Conservation (phyloP, 106 monocot species). For the Allium cepa region DNA sequence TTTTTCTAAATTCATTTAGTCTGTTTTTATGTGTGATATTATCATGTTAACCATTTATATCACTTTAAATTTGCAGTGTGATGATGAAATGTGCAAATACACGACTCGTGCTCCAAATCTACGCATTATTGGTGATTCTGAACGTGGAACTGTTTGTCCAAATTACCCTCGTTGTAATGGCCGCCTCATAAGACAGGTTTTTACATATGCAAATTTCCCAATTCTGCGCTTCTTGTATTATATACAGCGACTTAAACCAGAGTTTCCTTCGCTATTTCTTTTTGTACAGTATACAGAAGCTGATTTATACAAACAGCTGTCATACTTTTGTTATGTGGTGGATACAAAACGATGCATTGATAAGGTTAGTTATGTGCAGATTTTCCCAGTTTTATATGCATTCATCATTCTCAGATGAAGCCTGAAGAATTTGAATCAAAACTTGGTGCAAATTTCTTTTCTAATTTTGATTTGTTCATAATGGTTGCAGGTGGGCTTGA, state of each 20-base stretch:
- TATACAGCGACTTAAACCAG: background rate
- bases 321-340: constrained; percentile 71
- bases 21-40: background rate
- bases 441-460: background rate
- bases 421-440: background rate
- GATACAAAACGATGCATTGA: constrained; percentile 52
- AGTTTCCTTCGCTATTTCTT: background rate
- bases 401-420: background rate
- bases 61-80: constrained; percentile 41
- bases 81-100: constrained; percentile 84
- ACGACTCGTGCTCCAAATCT: constrained; percentile 60
- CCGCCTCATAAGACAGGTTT: constrained; percentile 70
- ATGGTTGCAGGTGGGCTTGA: constrained; percentile 49
- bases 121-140: constrained; percentile 75
- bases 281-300: constrained; percentile 74
- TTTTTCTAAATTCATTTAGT: too few relatives aligned
- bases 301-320: constrained; percentile 88
- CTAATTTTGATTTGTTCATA: background rate
- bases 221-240: background rate
- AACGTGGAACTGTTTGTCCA: constrained; percentile 85
- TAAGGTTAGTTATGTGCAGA: constrained; percentile 37
- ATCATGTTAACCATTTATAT: background rate
- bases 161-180: constrained; percentile 88
- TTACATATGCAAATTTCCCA: background rate
- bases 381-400: background rate